Evolutionary conservation across 441 rosid genomes (phyloP).

Genomic region (Croton laevigatus): DNA sequence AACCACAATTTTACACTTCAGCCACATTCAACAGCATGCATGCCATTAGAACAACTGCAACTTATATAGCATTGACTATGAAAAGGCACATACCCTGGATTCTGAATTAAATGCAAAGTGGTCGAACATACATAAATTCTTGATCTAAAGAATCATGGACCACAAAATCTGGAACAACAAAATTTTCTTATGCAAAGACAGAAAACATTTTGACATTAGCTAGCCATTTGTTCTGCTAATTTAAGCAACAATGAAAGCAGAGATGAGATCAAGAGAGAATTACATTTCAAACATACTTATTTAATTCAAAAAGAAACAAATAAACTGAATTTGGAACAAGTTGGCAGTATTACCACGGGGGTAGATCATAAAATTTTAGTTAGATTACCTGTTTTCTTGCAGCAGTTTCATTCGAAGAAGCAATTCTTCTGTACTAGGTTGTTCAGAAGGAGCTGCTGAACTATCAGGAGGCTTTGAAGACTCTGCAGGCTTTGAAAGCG

Average conservation of each 20-base stretch:
- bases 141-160: background rate
- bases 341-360: background rate
- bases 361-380: background rate
- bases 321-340: background rate
- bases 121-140: background rate
- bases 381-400: slow-evolving; percentile 54
- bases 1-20: background rate
- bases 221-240: background rate
- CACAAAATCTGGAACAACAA: background rate
- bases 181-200: background rate
- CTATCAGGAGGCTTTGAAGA: slow-evolving; percentile 41
- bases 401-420: slow-evolving; percentile 66
- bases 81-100: background rate
- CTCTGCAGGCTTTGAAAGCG: slow-evolving; percentile 57
- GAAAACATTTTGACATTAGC: background rate
- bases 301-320: background rate
- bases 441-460: slow-evolving; percentile 43
- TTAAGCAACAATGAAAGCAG: background rate
- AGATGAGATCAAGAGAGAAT: background rate
- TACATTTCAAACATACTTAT: background rate
- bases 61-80: background rate
- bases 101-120: background rate
- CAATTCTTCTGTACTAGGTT: slow-evolving; percentile 62
- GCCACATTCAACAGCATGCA: background rate
- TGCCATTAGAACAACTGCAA: background rate